Percentiles rank a stretch among this genome's conserved stretches.
These are phyloP conservation scores for Exophiala calicioides DNA, from an alignment of 2,329 filamentous ascomycete genomes.

Conservation along the genomic window DNA sequence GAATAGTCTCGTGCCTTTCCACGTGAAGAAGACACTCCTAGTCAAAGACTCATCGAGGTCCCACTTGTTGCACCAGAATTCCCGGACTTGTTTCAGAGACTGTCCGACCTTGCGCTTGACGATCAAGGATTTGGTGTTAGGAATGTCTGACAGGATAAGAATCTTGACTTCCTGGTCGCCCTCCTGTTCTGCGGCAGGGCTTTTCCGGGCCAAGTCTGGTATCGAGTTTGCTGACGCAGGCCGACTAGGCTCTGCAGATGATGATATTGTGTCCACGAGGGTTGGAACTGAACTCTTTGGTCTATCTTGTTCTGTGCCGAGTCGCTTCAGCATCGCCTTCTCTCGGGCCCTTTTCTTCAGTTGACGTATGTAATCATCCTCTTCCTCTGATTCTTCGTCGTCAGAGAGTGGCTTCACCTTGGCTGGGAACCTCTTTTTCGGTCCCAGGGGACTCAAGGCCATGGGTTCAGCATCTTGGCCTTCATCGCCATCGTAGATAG, in stretches of 20 bases:
- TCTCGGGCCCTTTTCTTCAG: slow-evolving; percentile 46
- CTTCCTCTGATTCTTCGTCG: slow-evolving; percentile 30
- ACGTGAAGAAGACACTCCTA: slow-evolving; percentile 71
- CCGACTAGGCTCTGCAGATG: slow-evolving; percentile 6
- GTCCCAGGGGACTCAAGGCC: slow-evolving; percentile 8
- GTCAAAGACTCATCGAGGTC: slow-evolving; percentile 51
- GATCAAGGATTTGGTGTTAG: slow-evolving; percentile 60
- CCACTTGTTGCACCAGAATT: slow-evolving; percentile 70
- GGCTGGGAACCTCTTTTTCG: slow-evolving; percentile 1
- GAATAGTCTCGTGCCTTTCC: slow-evolving; percentile 72
- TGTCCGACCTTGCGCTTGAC: slow-evolving; percentile 69
- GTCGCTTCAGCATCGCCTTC: slow-evolving; percentile 36
- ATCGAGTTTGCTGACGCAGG: slow-evolving; percentile 19
- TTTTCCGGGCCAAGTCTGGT: slow-evolving; percentile 3
- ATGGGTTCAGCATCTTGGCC: slow-evolving; percentile 22
- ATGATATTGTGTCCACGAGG: slow-evolving; percentile 1
- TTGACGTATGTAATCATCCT: slow-evolving; percentile 45
- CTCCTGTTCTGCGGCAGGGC: slow-evolving; percentile 12
- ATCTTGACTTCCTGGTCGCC: slow-evolving; percentile 60
- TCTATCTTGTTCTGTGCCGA: slow-evolving; percentile 22
- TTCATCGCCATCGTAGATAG: slow-evolving; percentile 16
- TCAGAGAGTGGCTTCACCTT: slow-evolving; percentile 5
- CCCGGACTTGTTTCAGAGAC: slow-evolving; percentile 64
- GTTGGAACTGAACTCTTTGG: slow-evolving; percentile 8
- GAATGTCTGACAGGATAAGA: slow-evolving; percentile 68